A percentile compares a stretch with the other conserved stretches of the same genome.
Evolutionary conservation across 805 yeast species (phyloP).

Genomic region (Lachancea sp.): DNA sequence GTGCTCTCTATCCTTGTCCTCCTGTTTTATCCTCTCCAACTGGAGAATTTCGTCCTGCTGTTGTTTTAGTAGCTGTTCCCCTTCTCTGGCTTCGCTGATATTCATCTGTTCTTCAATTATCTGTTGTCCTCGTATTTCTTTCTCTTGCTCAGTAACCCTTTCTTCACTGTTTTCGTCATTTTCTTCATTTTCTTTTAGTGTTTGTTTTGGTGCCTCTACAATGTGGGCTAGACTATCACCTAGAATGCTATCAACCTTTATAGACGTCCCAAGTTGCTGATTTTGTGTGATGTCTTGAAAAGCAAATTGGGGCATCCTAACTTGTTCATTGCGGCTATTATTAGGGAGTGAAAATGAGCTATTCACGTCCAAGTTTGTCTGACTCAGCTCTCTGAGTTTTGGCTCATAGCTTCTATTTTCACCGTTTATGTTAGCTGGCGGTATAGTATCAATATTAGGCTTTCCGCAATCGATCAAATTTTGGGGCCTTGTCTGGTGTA

Average conservation of each 20-base stretch:
- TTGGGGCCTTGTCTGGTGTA: constrained; percentile 27
- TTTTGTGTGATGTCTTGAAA: background rate
- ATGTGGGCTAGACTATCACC: constrained; percentile 6
- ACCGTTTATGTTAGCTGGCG: background rate
- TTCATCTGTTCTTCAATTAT: constrained; percentile 6
- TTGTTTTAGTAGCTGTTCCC: background rate
- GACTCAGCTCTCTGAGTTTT: no score
- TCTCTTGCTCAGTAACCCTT: background rate
- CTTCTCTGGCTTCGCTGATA: constrained; percentile 11
- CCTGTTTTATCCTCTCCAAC: constrained; percentile 11
- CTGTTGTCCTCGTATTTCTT: constrained; percentile 4
- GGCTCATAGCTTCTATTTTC: background rate
- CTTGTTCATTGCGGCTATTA: background rate
- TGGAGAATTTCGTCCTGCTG: constrained; percentile 13
- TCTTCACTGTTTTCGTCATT: constrained; percentile 4
- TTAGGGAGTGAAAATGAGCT: background rate
- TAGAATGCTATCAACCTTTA: background rate
- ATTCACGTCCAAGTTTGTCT: background rate
- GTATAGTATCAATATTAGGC: constrained; percentile 18
- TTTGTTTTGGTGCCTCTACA: constrained; percentile 11
- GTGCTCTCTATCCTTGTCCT: constrained; percentile 9
- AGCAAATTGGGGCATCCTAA: background rate
- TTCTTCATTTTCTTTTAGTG: constrained; percentile 9
- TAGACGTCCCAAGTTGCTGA: background rate
- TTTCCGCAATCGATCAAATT: constrained; percentile 38